A percentile compares a stretch with the other conserved stretches of the same genome.
Conservation (phyloP, 1,284 basidiomycete genomes). For the Chalciporus piperatoides region DNA sequence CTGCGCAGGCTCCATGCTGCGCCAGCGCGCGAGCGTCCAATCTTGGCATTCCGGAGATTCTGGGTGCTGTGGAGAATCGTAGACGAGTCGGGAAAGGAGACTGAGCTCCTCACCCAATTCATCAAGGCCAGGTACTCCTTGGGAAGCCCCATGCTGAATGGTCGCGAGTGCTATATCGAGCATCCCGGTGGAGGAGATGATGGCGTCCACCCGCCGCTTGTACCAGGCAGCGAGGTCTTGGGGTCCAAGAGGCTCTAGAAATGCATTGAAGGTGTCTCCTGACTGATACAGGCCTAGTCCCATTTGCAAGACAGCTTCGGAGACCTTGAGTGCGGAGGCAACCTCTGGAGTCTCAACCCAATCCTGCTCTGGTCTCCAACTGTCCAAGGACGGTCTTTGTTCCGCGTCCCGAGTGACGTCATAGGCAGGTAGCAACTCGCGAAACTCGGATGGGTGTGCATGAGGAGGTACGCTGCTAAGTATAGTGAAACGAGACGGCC, state of each 20-base stretch:
- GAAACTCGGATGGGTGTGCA: constrained; percentile 57
- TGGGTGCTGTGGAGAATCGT: constrained; percentile 60
- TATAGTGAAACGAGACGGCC: constrained; percentile 67
- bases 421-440: constrained; percentile 61
- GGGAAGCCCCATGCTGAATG: constrained; percentile 82
- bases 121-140: constrained; percentile 76
- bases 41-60: constrained; percentile 43
- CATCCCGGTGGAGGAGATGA: constrained; percentile 69
- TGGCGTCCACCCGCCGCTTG: constrained; percentile 52
- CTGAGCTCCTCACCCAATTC: constrained; percentile 87
- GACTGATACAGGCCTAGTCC: constrained; percentile 10
- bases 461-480: constrained; percentile 75
- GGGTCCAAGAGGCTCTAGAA: constrained; percentile 17
- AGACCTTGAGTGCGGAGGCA: constrained; percentile 37
- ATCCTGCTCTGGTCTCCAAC: constrained; percentile 52
- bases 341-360: constrained; percentile 52
- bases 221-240: constrained; percentile 72
- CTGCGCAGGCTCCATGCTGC: constrained; percentile 55
- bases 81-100: constrained; percentile 79
- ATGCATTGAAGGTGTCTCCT: neutral
- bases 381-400: constrained; percentile 25
- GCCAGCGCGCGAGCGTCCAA: constrained; percentile 78
- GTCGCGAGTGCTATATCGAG: constrained; percentile 75
- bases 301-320: constrained; percentile 10
- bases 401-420: constrained; percentile 49